Evolutionary conservation across 169 alveolate species (phyloP).

Genomic region (Theileria equi): DNA sequence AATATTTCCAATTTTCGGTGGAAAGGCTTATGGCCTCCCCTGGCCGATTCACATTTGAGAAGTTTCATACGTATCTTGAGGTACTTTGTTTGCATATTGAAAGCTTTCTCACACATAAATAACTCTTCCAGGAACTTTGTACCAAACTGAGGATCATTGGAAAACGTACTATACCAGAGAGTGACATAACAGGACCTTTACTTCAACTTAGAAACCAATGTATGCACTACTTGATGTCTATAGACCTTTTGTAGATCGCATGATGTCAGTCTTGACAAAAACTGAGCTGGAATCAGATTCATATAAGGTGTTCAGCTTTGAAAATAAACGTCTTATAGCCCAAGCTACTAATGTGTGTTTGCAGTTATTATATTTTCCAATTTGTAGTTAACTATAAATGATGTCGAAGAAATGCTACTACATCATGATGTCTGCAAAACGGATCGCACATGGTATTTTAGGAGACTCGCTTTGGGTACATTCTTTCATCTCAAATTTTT

Average conservation of each 20-base stretch:
- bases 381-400: conserved; percentile 54
- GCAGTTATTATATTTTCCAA: not conserved
- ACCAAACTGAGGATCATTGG: conserved; percentile 48
- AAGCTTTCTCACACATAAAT: not conserved
- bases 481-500: not conserved
- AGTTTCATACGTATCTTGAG: conserved; percentile 45
- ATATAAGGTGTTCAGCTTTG: conserved; percentile 63
- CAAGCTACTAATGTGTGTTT: conserved; percentile 38
- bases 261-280: conserved; percentile 65
- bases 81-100: not conserved
- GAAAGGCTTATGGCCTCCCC: conserved; percentile 54
- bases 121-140: conserved; percentile 30
- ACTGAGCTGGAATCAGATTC: conserved; percentile 70
- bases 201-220: conserved; percentile 49
- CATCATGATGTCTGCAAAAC: conserved; percentile 72
- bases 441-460: conserved; percentile 75
- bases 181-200: conserved; percentile 44
- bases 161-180: conserved; percentile 53
- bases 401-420: conserved; percentile 68
- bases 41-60: conserved; percentile 57
- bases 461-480: conserved; percentile 60
- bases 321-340: conserved; percentile 65
- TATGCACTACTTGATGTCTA: conserved; percentile 33
- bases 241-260: conserved; percentile 47
- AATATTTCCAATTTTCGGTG: conserved; percentile 55